Base-by-base conservation (phyloP, 192 early-diverging fungal species). In the Entrophospora sp. region DNA sequence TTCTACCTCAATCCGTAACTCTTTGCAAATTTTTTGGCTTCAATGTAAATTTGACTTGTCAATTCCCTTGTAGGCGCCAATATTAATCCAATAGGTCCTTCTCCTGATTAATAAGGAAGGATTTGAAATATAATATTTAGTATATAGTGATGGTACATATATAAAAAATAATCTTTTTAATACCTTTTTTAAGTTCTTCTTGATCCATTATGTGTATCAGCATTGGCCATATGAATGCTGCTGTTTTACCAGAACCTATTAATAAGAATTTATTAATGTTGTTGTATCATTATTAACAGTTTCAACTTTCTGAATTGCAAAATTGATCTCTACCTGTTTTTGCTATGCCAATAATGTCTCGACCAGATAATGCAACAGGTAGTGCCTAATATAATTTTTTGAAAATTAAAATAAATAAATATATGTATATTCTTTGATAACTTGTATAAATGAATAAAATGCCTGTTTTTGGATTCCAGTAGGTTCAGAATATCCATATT, bases 161-260 rank as follows among this genome's bases (percentile, higher is more conserved):
- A n/a, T n/a, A n/a, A n/a, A n/a, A n/a, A n/a, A n/a, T n/a, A n/a
- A n/a, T n/a, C n/a, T n/a, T n/a, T n/a, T n/a, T n/a, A 34, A 56
- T 52, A 65, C 64, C 64, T 40, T 71, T 77, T 22, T 81, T 77
- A 0, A 92, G 73, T 51, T 90, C 87, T 13, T 71, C 75, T 65
- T 93, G 91, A 68, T 91, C 90, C 88, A 92, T 90, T 36, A 91
- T 87, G 60, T 93, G 91, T 30, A 88, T 77, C 45, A 91, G 63
- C 89, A 93, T 89, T 4, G 91, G 91, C 75, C 86, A 74, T 5
- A 93, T 64, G 68, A 90, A 93, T 0, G 91, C 89, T 0, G 88
- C 88, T 1, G 91, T 93, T 69, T 93, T 93, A 36, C 91, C 91
- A 10, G 87, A 89, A 20, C 91, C 64, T 65, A 46, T 18, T 40